Base-by-base conservation (phyloP, 495 filamentous ascomycete species). In the Talaromyces trachyspermus region DNA sequence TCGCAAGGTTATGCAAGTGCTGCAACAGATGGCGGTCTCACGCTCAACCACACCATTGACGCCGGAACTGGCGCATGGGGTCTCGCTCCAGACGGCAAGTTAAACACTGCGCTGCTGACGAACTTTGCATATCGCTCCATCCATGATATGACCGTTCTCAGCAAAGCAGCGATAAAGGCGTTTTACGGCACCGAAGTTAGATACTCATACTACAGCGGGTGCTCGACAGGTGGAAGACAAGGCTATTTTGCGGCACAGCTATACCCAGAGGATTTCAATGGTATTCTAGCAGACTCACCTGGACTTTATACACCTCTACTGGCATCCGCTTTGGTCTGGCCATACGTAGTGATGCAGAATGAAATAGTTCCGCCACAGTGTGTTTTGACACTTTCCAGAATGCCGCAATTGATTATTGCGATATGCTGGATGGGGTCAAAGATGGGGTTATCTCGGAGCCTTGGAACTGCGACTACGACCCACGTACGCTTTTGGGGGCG, bases 371-470 rank as follows among this genome's bases (percentile, higher is more conserved):
- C 61, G 12, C 52, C 62, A 5, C 56, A 64, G 9, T 55, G 65
- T 6, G 68, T 70, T 29, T 66, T 76, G 35, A 71, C 83, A 17
- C 57, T 65, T 54, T 72, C 23, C 52, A 57, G 0, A 58, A 74
- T 5, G 68, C 66, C 3, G 60, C 73, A 70, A 38, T 58, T 55
- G 1, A 59, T 54, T 17, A 45, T 2, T 63, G 72, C 50, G 81
- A 86, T 54, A 49, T 42, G 14, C 53, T 72, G 8, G 82, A 86
- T 55, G 79, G 80, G 0, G 58, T 77, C 2, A 54, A 59, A 6
- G 82, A 85, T 54, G 72, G 68, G 26, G 77, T 85, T 49, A 76
- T 86, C 49, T 72, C 68, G 46, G 50, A 64, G 26, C 78, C 79
- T 0, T 55, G 59, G 6, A 53, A 60, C 4, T 86, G 81, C 62